These are phyloP conservation scores for Arctostaphylos glauca DNA, from an alignment of 148 eudicot genomes.

Conservation along the genomic window DNA sequence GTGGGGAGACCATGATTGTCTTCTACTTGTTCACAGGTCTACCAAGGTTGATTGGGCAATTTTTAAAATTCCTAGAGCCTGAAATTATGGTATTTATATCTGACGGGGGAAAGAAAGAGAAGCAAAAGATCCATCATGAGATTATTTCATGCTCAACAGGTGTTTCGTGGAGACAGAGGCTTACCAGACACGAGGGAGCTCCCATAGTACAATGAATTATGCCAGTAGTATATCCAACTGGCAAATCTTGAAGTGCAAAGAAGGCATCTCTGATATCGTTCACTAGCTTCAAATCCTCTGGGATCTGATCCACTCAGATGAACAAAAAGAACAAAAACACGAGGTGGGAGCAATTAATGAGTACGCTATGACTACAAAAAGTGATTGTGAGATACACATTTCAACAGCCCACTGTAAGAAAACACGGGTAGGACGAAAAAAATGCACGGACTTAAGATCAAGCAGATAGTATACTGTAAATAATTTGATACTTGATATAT, in stretches of 20 bases:
- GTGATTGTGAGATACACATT: background rate
- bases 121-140: conserved; percentile 21
- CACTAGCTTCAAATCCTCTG: conserved; percentile 67
- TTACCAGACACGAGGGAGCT: conserved; percentile 45
- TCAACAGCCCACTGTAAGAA: background rate
- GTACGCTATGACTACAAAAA: background rate
- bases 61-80: conserved; percentile 32
- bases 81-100: conserved; percentile 35
- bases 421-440: background rate
- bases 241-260: conserved; percentile 42
- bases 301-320: conserved; percentile 30
- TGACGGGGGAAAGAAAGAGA: conserved; percentile 40
- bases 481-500: background rate
- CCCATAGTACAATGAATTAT: conserved; percentile 28
- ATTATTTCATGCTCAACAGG: background rate
- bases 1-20: conserved; percentile 22
- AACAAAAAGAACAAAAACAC: conserved; percentile 2
- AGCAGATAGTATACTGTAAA: background rate
- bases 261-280: conserved; percentile 53
- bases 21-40: conserved; percentile 27
- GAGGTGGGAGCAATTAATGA: background rate
- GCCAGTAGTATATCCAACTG: conserved; percentile 24
- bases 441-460: background rate
- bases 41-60: conserved; percentile 27
- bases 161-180: conserved; percentile 19